phyloP scores from a whole-genome alignment of 2,329 filamentous ascomycete species.

The Pyrenophora graminea region DNA sequence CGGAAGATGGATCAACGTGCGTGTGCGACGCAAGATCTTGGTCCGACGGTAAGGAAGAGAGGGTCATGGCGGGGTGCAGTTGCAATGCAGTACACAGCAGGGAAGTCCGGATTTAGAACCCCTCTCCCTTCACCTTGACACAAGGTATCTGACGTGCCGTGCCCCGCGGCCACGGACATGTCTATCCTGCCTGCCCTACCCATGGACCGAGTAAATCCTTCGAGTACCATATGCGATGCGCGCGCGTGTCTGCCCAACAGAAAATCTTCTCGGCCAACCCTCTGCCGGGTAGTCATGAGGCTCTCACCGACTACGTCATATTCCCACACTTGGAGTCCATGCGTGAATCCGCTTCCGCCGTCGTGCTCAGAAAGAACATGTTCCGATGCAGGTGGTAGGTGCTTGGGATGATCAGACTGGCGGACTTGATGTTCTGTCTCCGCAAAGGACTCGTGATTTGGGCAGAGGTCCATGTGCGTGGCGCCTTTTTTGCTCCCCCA shows the following conservation, averaged over 20 bases:
- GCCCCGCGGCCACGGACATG: too few species aligned
- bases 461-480: not conserved
- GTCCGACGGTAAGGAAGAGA: too few species aligned
- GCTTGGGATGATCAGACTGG: not conserved
- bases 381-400: not conserved
- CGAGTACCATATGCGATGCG: not conserved
- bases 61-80: too few species aligned
- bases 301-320: conserved; percentile 31
- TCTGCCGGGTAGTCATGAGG: conserved; percentile 12
- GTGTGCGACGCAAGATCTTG: too few species aligned
- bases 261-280: not conserved
- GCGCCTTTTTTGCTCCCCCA: not conserved
- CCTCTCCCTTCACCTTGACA: not conserved
- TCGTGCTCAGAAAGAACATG: too few species aligned
- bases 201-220: too few species aligned
- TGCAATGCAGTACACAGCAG: too few species aligned
- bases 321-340: not conserved
- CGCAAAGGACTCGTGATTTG: not conserved
- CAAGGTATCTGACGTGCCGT: too few species aligned
- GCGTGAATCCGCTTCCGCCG: not conserved
- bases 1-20: too few species aligned
- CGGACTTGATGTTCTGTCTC: not conserved
- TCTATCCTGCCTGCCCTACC: too few species aligned
- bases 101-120: too few species aligned
- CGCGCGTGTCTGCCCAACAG: conserved; percentile 2